These are phyloP conservation scores for Polychytrium aggregatum DNA, from an alignment of 192 early-diverging fungal genomes.

Conservation along the genomic window DNA sequence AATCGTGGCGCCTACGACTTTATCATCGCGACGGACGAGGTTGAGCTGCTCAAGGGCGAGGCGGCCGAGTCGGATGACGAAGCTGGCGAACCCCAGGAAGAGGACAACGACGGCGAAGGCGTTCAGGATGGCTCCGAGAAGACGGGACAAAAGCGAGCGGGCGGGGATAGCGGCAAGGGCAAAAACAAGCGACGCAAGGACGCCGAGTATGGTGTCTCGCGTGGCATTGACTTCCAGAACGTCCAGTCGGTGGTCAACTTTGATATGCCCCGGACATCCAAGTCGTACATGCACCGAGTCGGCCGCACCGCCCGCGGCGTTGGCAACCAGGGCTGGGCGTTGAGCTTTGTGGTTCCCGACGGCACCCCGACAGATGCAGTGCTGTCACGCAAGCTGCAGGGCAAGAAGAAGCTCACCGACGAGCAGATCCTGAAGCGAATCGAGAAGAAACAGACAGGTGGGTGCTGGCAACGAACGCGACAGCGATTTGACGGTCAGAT, in stretches of 20 bases:
- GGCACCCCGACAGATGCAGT: conserved; percentile 24
- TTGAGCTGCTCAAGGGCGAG: conserved; percentile 28
- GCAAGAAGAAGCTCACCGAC: conserved; percentile 25
- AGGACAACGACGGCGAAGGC: conserved; percentile 13
- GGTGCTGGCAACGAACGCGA: neutral
- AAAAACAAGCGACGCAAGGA: conserved; percentile 40
- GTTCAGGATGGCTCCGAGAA: conserved; percentile 13
- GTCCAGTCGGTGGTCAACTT: conserved; percentile 94
- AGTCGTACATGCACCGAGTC: conserved; percentile 85
- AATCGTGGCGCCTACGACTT: conserved; percentile 93
- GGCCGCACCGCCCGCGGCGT: conserved; percentile 89
- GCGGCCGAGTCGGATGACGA: conserved; percentile 45
- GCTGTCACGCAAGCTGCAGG: conserved; percentile 14
- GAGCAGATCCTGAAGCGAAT: conserved; percentile 65
- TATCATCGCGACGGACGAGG: conserved; percentile 92
- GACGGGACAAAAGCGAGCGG: neutral
- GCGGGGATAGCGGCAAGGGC: conserved; percentile 10
- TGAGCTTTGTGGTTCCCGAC: conserved; percentile 68
- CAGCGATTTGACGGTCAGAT: neutral
- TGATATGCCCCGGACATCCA: conserved; percentile 79
- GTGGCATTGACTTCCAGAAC: conserved; percentile 91
- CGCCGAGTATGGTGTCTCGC: conserved; percentile 87
- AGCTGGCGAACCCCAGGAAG: conserved; percentile 23
- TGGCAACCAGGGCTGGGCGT: conserved; percentile 75
- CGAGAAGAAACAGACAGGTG: conserved; percentile 55